Percentiles rank a stretch among this genome's conserved stretches.
phyloP scores from a whole-genome alignment of 1,284 basidiomycete genomes.

The Coniophora puteana region DNA sequence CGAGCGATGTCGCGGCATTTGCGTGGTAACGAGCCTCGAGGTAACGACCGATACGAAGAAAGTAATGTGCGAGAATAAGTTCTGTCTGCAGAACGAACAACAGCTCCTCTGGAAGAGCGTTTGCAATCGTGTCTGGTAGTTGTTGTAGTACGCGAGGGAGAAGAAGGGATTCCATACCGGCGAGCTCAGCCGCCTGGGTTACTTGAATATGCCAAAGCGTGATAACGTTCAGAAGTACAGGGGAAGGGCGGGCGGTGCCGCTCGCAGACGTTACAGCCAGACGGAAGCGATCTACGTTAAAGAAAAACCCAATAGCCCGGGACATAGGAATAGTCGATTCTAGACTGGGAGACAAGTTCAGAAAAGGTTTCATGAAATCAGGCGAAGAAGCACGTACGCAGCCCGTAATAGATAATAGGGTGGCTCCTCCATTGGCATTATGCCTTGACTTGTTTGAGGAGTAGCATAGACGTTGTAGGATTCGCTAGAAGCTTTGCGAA shows the following conservation, averaged over 20 bases:
- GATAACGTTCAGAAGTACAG: constrained; percentile 30
- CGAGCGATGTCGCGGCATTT: constrained; percentile 35
- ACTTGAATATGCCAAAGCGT: constrained; percentile 36
- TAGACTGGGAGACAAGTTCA: constrained; percentile 15
- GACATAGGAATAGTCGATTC: constrained; percentile 18
- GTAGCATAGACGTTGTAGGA: background rate
- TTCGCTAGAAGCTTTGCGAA: background rate
- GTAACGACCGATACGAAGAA: constrained; percentile 36
- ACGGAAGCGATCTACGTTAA: constrained; percentile 27
- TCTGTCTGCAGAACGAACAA: constrained; percentile 48
- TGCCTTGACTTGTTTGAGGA: no score
- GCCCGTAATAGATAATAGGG: constrained; percentile 1
- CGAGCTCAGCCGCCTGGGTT: constrained; percentile 18
- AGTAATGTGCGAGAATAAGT: constrained; percentile 40
- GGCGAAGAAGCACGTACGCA: no score
- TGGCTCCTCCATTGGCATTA: constrained; percentile 6
- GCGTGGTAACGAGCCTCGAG: constrained; percentile 41
- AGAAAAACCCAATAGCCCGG: constrained; percentile 30
- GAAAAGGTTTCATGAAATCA: no score
- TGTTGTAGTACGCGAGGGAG: constrained; percentile 29
- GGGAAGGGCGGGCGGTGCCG: constrained; percentile 19
- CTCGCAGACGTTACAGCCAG: constrained; percentile 13
- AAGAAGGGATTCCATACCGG: constrained; percentile 20
- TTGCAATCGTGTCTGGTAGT: constrained; percentile 15
- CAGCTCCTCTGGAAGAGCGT: constrained; percentile 22